Base-by-base conservation (phyloP, 768 basidiomycete genomes). In the Leccinum aurantiacum region DNA sequence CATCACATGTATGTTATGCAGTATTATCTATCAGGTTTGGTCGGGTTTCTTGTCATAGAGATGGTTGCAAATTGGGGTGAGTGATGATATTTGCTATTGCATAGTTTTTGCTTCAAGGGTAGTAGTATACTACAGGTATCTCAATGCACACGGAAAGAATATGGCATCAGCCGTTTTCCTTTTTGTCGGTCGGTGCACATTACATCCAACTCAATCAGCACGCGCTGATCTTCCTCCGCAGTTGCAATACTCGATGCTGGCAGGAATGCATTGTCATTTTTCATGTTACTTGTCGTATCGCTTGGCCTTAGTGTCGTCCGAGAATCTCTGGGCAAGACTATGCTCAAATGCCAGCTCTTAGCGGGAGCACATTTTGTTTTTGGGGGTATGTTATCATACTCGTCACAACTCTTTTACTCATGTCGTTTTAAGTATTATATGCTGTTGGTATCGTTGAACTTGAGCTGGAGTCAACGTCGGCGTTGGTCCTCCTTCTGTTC, bases 211-310 rank as follows among this genome's bases (percentile, higher is more conserved):
- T 29, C 8, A 15, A 29, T 31, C 24, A 33, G 13, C 44, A 24
- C 22, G 7, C 57, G 33, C 56, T 61, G 35, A 64, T 53, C 41
- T 61, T 35, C 15, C 33, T 33, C 57, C n/a, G 0, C 63, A 92
- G 94, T 96, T 44, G 90, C 95, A n/a, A 92, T 95, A 60, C 78
- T 98, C 48, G 95, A 98, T 67, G 96, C 97, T 9, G 95, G 91
- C 6, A 79, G 97, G 50, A 98, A 98, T 69, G 91, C 94, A 2
- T 80, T 95, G 72, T 95, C 93, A 2, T 95, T 98, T 78, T 98
- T 98, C 77, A 85, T 98, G 81, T 81, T 99, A 22, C 79, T 98
- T 22, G 87, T 98, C 49, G 95, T 98, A 25, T 88, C 91, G 4
- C 84, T 98, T 67, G 97, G 97, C 37, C 79, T 97, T 44, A 93